Percentiles rank a stretch among this genome's conserved stretches.
Conservation (phyloP, 1,284 basidiomycete species). For the Phylloporus sp. region DNA sequence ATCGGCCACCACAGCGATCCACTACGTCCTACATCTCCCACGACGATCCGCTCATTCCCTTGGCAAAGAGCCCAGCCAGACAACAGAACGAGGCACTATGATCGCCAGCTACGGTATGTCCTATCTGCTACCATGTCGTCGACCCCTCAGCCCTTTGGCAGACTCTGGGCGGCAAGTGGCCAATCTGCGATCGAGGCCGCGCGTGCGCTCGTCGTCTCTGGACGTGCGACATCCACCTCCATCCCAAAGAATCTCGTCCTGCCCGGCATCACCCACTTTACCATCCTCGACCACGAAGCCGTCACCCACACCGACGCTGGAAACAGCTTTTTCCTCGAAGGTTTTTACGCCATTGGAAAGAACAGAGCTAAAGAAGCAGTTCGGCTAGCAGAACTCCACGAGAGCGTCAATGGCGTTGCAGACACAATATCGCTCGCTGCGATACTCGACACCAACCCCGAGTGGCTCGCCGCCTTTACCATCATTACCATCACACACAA, state of each 20-base stretch:
- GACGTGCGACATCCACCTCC: slow-evolving; percentile 82
- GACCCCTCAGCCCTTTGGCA: slow-evolving; percentile 40
- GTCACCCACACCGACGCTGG: slow-evolving; percentile 84
- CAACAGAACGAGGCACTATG: slow-evolving; percentile 78
- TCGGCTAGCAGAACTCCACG: slow-evolving; percentile 86
- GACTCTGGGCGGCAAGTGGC: slow-evolving; percentile 94
- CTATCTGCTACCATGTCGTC: neutral
- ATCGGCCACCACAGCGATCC: no score
- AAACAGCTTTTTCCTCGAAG: slow-evolving; percentile 95
- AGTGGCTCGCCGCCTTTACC: slow-evolving; percentile 68
- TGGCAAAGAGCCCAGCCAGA: no score
- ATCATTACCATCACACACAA: slow-evolving; percentile 91
- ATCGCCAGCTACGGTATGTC: slow-evolving; percentile 86
- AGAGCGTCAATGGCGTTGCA: slow-evolving; percentile 79
- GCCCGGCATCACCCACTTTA: slow-evolving; percentile 92
- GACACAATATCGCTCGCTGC: slow-evolving; percentile 64
- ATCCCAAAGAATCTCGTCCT: slow-evolving; percentile 95
- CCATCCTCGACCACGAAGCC: slow-evolving; percentile 76
- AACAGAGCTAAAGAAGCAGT: slow-evolving; percentile 84
- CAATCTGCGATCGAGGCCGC: slow-evolving; percentile 91
- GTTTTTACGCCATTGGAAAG: slow-evolving; percentile 78
- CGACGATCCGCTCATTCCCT: no score
- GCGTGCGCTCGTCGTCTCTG: slow-evolving; percentile 83
- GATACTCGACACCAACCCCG: slow-evolving; percentile 63
- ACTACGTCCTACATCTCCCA: no score